A percentile compares a stretch with the other conserved stretches of the same genome.
Evolutionary conservation across 2,329 filamentous ascomycete species (phyloP).

Genomic region (Zymoseptoria crescenta): DNA sequence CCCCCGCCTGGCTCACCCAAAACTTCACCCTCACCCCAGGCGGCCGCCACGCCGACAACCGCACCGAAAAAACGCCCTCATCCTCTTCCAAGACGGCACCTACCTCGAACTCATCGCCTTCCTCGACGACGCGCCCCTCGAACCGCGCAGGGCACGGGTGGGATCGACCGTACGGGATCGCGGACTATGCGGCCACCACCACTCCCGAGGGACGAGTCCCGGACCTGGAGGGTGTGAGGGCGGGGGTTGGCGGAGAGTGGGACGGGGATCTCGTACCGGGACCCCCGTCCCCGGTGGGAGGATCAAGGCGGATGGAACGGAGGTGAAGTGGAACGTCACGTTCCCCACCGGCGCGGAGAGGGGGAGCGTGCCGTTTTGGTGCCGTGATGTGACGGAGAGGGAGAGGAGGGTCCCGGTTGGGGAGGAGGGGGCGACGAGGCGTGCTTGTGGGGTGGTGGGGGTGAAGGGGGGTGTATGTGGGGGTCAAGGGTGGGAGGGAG

Average conservation of each 20-base stretch:
- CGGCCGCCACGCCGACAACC: conserved; percentile 53
- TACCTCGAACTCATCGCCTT: conserved; percentile 63
- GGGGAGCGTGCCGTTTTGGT: conserved; percentile 57
- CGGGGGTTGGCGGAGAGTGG: conserved; percentile 14
- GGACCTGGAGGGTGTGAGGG: no score
- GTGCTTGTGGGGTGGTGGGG: conserved; percentile 47
- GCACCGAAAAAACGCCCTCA: conserved; percentile 55
- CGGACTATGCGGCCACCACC: conserved; percentile 55
- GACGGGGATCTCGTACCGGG: conserved; percentile 38
- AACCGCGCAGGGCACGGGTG: conserved; percentile 48
- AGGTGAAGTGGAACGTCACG: conserved; percentile 54
- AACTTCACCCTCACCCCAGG: conserved; percentile 54
- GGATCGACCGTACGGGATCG: conserved; percentile 44
- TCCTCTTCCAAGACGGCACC: conserved; percentile 55
- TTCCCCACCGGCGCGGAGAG: conserved; percentile 38
- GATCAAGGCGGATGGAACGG: conserved; percentile 46
- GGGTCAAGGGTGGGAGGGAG: background rate
- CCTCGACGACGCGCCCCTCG: conserved; percentile 38
- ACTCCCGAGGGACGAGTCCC: conserved; percentile 16
- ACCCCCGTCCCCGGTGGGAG: conserved; percentile 48
- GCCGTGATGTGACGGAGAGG: conserved; percentile 54
- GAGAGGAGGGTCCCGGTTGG: conserved; percentile 47
- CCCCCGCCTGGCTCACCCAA: conserved; percentile 45
- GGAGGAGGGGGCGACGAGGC: conserved; percentile 33
- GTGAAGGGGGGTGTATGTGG: conserved; percentile 36